Evolutionary conservation across 768 basidiomycete genomes (phyloP), one percentile per base, ranked within the genome.

Genomic region (Pleurotus ostreatus): DNA sequence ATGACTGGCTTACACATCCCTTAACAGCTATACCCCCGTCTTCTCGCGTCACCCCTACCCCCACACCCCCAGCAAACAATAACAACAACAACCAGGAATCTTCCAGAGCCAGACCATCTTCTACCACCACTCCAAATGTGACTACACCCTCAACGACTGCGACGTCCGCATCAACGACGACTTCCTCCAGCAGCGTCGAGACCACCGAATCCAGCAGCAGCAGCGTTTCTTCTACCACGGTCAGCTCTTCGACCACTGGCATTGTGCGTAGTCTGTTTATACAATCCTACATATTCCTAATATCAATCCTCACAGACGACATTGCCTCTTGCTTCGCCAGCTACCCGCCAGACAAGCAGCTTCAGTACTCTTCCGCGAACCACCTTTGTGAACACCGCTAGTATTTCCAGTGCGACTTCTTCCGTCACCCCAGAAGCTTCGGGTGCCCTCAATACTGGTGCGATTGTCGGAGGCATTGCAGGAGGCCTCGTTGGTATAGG

Each of bases 401-500:
- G 43, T n/a, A 30, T 38, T 15, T 25, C 43, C 40, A 52, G 49
- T 20, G 34, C 61, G 45, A 46, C 62, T 43, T 37, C 63, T 46
- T 60, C 68, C 1, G 8, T 61, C n/a, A 57, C 63, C 5, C 7
- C 53, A 13, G 48, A 51, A 18, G 25, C 56, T 2, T 55, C 44
- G 4, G 57, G 62, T 48, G 57, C 61, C 9, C 58, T 62, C 12
- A 68, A 66, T 41, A 62, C 67, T 22, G 72, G 70, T 38, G 66
- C 68, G 9, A 61, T 76, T 20, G 61, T 78, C 5, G 74, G 74
- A 13, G 81, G 77, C 41, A 65, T 84, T 43, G 76, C 71, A 20
- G 83, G 78, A 15, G 75, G 71, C 30, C 62, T 84, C 2, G 64
- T 72, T 5, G 81, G 73, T 18, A 58, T 82, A 23, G 74, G 74